Evolutionary conservation across 129 eudicot genomes (phyloP).

Genomic region (Ambrosia trifida): DNA sequence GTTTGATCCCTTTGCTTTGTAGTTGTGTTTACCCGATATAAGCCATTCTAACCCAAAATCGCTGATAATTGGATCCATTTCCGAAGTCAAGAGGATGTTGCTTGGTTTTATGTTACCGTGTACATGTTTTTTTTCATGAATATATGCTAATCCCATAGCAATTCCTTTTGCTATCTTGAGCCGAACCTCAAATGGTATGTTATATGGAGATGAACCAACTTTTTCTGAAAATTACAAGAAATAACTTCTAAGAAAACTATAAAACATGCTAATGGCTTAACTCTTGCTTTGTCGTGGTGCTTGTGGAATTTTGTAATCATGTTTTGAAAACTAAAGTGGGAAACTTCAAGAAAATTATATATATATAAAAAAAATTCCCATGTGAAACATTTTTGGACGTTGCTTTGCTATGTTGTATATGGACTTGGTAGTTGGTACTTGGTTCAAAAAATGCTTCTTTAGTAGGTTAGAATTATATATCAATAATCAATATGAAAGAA

Average conservation of each 20-base stretch:
- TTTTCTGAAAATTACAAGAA: slow-evolving; percentile 47
- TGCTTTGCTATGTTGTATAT: background rate
- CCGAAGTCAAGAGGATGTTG: slow-evolving; percentile 79
- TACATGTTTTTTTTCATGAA: slow-evolving; percentile 87
- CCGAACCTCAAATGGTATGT: slow-evolving; percentile 59
- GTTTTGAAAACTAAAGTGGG: background rate
- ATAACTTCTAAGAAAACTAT: background rate
- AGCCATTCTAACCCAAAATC: slow-evolving; percentile 85
- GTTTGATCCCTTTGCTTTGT: slow-evolving; percentile 50
- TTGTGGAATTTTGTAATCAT: slow-evolving; percentile 29
- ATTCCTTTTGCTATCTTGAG: slow-evolving; percentile 83
- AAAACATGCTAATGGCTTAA: slow-evolving; percentile 23
- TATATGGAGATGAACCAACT: slow-evolving; percentile 71
- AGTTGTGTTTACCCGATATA: slow-evolving; percentile 51
- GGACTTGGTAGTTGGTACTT: background rate
- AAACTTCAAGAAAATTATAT: slow-evolving; percentile 6
- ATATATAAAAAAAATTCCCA: slow-evolving; percentile 8
- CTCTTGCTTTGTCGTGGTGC: slow-evolving; percentile 34
- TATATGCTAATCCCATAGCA: slow-evolving; percentile 71
- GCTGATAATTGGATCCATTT: slow-evolving; percentile 82
- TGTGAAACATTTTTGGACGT: slow-evolving; percentile 1
- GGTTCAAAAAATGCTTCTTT: background rate
- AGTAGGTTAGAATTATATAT: background rate
- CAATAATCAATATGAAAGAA: background rate
- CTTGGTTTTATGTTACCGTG: slow-evolving; percentile 93